Base-by-base conservation (phyloP, 169 alveolate species). In the Eimeria zaria region DNA sequence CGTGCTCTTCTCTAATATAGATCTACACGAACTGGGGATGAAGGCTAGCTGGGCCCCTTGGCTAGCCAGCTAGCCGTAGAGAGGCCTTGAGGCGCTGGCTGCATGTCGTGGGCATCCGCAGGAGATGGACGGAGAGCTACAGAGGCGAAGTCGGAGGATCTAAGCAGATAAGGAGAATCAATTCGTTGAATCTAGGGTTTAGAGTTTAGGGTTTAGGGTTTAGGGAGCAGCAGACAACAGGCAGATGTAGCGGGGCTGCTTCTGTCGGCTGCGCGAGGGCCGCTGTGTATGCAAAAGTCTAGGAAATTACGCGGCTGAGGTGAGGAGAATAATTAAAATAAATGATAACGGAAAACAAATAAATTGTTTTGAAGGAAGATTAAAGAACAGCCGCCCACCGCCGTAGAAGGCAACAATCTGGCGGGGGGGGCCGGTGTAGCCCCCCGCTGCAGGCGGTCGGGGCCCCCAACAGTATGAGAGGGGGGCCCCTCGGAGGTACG, bases 161-260 rank as follows among this genome's bases (percentile, higher is more conserved):
- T 20, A n/a, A 44, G 60, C 22, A 44, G 8, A 22, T 4, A 58
- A 44, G 16, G 41, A 24, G 20, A 44, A 36, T 3, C 18, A 41
- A 74, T 2, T 74, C 6, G 7, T n/a, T 9, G 18, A 67, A 11
- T 33, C 30, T 1, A 30, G 48, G 30, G 22, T 33, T 30, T 33
- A 67, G 46, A 11, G 46, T 58, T 58, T 58, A 58, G 67, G 2
- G 20, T 14, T 67, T 30, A 67, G 78, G 46, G 46, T 11, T 6
- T 3, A n/a, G 27, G 7, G 4, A 11, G 18, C 24, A 67, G 78
- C 78, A 67, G 78, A 44, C 53, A 20, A 11, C 85, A 1, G 60
- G 27, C 85, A 44, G 85, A 74, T 74, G 85, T 18, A 44, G 30
- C 36, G 58, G 85, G 85, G 85, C 85, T 74, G 85, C 85, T 74